These are phyloP conservation scores for Medicago ruthenica DNA, from an alignment of 306 rosid species.

Conservation along the genomic window DNA sequence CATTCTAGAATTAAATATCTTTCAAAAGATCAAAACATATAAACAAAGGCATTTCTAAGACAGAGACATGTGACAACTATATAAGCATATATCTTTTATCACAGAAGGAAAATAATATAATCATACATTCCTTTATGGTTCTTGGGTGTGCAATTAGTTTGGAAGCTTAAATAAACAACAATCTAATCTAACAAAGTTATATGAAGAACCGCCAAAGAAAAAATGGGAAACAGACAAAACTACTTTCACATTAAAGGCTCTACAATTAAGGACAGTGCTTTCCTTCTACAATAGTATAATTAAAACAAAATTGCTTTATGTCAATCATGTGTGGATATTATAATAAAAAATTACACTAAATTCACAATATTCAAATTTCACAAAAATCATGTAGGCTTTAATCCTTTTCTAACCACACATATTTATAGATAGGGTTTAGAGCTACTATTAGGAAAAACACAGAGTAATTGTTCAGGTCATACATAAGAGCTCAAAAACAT, in stretches of 20 bases:
- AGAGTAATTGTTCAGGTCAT: neutral
- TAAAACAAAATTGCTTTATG: neutral
- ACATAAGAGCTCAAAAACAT: constrained; percentile 8
- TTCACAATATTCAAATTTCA: neutral
- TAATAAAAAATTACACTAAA: neutral
- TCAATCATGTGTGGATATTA: neutral
- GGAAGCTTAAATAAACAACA: neutral
- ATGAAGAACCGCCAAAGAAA: neutral
- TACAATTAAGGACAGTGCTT: neutral
- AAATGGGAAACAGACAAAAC: neutral
- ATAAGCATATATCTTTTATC: neutral
- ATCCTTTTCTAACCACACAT: constrained; percentile 6
- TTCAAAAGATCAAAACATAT: neutral
- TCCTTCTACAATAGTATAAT: neutral
- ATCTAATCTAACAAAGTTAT: neutral
- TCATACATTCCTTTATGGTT: neutral
- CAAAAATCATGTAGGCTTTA: neutral
- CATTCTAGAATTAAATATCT: neutral
- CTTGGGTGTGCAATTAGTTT: neutral
- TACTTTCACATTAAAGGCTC: neutral
- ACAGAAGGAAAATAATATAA: neutral
- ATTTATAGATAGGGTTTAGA: neutral
- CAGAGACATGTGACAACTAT: neutral
- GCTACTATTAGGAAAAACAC: neutral
- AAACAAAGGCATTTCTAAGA: neutral